Percentiles rank a stretch among this genome's conserved stretches.
Conservation (phyloP, 169 alveolate genomes). For the Cryptosporidium sp. region DNA sequence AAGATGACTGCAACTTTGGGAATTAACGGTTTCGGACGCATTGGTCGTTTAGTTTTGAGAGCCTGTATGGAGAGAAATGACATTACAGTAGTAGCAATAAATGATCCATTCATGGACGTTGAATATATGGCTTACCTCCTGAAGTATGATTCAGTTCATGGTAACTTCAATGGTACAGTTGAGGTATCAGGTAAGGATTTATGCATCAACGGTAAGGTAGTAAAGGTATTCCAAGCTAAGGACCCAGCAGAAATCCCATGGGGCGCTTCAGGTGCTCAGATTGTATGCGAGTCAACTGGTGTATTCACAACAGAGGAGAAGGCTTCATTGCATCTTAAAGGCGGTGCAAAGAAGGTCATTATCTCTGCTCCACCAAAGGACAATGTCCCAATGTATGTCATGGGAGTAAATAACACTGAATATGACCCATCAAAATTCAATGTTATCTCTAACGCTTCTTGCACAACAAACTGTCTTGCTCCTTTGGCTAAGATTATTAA, state of each 20-base stretch:
- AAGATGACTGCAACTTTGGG: slow-evolving; percentile 93
- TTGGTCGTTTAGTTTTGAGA: slow-evolving; percentile 98
- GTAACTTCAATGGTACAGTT: slow-evolving; percentile 88
- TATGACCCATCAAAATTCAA: slow-evolving; percentile 88
- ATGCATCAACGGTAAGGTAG: slow-evolving; percentile 87
- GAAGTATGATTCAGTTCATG: slow-evolving; percentile 97
- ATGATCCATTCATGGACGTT: slow-evolving; percentile 97
- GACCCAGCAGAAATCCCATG: slow-evolving; percentile 97
- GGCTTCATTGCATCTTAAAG: slow-evolving; percentile 94
- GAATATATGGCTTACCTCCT: slow-evolving; percentile 95
- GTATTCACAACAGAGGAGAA: slow-evolving; percentile 95
- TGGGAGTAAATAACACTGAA: slow-evolving; percentile 97
- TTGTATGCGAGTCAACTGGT: slow-evolving; percentile 98
- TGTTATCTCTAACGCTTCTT: slow-evolving; percentile 99
- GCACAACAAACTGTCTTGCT: slow-evolving; percentile 99
- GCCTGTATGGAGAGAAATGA: slow-evolving; percentile 90
- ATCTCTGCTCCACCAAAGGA: slow-evolving; percentile 99
- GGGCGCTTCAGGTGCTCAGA: slow-evolving; percentile 96
- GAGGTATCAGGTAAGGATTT: slow-evolving; percentile 85
- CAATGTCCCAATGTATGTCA: slow-evolving; percentile 96
- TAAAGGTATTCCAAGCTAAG: slow-evolving; percentile 90
- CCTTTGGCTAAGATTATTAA: slow-evolving; percentile 98
- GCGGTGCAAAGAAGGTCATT: slow-evolving; percentile 98
- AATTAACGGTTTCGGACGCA: slow-evolving; percentile 99
- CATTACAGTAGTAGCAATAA: slow-evolving; percentile 94